Evolutionary conservation across 2,329 filamentous ascomycete genomes (phyloP).

Genomic region (Aspergillus udagawae): DNA sequence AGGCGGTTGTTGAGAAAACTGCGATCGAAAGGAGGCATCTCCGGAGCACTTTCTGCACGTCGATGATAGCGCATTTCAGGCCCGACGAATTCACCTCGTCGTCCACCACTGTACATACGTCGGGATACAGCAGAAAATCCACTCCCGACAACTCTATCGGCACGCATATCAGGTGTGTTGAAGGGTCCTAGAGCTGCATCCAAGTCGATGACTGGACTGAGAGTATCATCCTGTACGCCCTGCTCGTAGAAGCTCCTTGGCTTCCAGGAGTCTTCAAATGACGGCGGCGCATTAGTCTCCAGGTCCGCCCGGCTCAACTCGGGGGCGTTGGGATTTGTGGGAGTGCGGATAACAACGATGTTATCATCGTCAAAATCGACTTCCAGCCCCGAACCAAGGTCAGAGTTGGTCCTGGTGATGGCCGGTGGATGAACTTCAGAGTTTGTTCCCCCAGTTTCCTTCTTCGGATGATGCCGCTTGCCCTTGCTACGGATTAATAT

Average conservation of each 20-base stretch:
- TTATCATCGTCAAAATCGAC: conserved; percentile 49
- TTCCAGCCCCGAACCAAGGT: conserved; percentile 40
- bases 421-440: conserved; percentile 43
- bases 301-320: conserved; percentile 17
- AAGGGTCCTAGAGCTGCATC: conserved; percentile 92
- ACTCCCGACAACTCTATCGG: conserved; percentile 26
- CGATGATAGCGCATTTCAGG: conserved; percentile 49
- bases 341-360: conserved; percentile 45
- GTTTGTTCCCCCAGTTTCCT: conserved; percentile 34
- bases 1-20: conserved; percentile 37
- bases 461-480: conserved; percentile 43
- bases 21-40: conserved; percentile 47
- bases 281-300: conserved; percentile 14
- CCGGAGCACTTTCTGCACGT: conserved; percentile 47
- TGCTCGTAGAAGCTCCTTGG: conserved; percentile 44
- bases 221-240: conserved; percentile 56
- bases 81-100: conserved; percentile 43
- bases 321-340: conserved; percentile 35
- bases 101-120: conserved; percentile 48
- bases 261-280: conserved; percentile 40
- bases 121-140: conserved; percentile 39
- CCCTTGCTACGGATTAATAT: conserved; percentile 47
- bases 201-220: conserved; percentile 82
- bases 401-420: conserved; percentile 38
- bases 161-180: conserved; percentile 60